Evolutionary conservation across 2,329 filamentous ascomycete genomes (phyloP).

Genomic region (Esteya vermicola): DNA sequence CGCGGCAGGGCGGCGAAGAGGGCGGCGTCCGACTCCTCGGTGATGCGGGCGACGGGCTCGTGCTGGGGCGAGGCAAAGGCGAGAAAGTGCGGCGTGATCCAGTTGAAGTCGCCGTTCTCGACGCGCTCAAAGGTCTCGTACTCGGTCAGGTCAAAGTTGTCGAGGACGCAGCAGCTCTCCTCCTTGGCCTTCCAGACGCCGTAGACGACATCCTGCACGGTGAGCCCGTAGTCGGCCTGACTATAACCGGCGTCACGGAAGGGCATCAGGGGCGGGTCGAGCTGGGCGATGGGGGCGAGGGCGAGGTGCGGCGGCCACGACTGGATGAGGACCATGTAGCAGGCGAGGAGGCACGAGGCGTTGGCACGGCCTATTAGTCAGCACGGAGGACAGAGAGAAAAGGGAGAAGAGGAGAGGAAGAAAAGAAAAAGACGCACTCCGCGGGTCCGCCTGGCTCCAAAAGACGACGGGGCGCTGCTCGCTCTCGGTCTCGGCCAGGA

Average conservation of each 20-base stretch:
- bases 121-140: slow-evolving; percentile 94
- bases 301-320: slow-evolving; percentile 94
- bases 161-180: slow-evolving; percentile 76
- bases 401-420: background rate
- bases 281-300: slow-evolving; percentile 86
- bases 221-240: slow-evolving; percentile 91
- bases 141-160: slow-evolving; percentile 92
- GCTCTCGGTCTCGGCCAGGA: slow-evolving; percentile 81
- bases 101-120: slow-evolving; percentile 99
- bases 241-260: slow-evolving; percentile 98
- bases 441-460: slow-evolving; percentile 83
- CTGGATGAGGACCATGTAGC: slow-evolving; percentile 98
- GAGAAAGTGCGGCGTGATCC: slow-evolving; percentile 88
- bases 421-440: slow-evolving; percentile 49
- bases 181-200: slow-evolving; percentile 99
- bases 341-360: slow-evolving; percentile 85
- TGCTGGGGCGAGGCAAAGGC: slow-evolving; percentile 94
- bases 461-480: slow-evolving; percentile 85
- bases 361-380: slow-evolving; percentile 51
- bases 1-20: slow-evolving; percentile 62
- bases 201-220: slow-evolving; percentile 94
- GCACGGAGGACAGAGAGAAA: slow-evolving; percentile 7
- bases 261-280: slow-evolving; percentile 95
- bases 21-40: slow-evolving; percentile 56
- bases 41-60: slow-evolving; percentile 57